These are phyloP conservation scores for Leccinum fibrillosum DNA, from an alignment of 768 basidiomycete genomes.

Conservation along the genomic window DNA sequence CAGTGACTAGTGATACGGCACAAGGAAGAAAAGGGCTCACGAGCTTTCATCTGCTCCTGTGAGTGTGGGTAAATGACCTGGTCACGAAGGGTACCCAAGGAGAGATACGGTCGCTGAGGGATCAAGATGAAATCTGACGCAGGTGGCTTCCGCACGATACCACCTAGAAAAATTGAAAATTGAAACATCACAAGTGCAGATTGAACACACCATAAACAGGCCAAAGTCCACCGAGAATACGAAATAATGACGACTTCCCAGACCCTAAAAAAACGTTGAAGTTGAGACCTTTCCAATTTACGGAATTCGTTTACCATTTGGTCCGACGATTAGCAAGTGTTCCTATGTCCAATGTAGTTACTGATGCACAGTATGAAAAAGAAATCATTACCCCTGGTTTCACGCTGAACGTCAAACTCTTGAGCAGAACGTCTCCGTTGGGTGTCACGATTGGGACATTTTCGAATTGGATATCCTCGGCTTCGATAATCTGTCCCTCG, in stretches of 20 bases:
- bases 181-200: background rate
- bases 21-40: conserved; percentile 40
- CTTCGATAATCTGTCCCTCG: conserved; percentile 75
- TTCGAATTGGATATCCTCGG: conserved; percentile 89
- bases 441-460: conserved; percentile 95
- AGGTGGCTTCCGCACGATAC: conserved; percentile 85
- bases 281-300: background rate
- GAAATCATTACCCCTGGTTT: conserved; percentile 65
- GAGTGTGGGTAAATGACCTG: conserved; percentile 96
- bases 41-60: conserved; percentile 69
- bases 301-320: conserved; percentile 62
- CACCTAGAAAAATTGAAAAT: conserved; percentile 36
- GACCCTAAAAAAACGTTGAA: conserved; percentile 47
- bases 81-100: conserved; percentile 88
- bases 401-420: conserved; percentile 82
- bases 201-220: conserved; percentile 52
- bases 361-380: background rate
- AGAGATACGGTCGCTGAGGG: conserved; percentile 95
- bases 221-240: conserved; percentile 97
- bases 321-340: conserved; percentile 90
- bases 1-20: conserved; percentile 4
- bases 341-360: conserved; percentile 45
- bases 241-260: conserved; percentile 89
- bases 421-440: conserved; percentile 89
- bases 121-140: conserved; percentile 90